Percentiles rank a stretch among this genome's conserved stretches.
Evolutionary conservation across 1,139 yeast genomes (phyloP).

Genomic region (Candida dubliniensis): DNA sequence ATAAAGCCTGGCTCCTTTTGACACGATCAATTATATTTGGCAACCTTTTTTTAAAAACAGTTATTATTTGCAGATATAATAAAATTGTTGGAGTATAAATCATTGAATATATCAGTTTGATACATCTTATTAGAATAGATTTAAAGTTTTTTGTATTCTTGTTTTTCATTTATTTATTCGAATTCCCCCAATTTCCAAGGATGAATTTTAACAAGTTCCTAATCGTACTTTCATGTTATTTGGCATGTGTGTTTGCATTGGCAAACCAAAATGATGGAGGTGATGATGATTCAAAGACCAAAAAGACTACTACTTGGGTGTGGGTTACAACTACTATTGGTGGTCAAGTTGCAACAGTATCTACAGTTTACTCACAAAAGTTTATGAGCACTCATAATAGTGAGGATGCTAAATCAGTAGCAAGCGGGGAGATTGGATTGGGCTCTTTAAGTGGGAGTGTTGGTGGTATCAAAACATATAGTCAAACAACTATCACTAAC

Average conservation of each 20-base stretch:
- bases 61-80: too few species aligned
- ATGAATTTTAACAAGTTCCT: slow-evolving; percentile 5
- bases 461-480: slow-evolving; percentile 37
- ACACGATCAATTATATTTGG: neutral
- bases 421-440: slow-evolving; percentile 36
- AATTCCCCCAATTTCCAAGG: neutral
- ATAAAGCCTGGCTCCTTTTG: neutral
- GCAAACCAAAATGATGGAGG: slow-evolving; percentile 26
- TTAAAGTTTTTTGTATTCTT: too few species aligned
- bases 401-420: slow-evolving; percentile 20
- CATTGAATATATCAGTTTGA: too few species aligned
- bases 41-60: too few species aligned
- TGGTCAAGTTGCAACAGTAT: slow-evolving; percentile 32
- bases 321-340: slow-evolving; percentile 38
- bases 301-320: slow-evolving; percentile 24
- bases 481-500: slow-evolving; percentile 25
- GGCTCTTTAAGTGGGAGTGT: slow-evolving; percentile 36
- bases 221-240: slow-evolving; percentile 7
- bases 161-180: too few species aligned
- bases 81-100: too few species aligned
- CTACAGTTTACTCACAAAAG: slow-evolving; percentile 30
- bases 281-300: slow-evolving; percentile 16
- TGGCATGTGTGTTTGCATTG: slow-evolving; percentile 17
- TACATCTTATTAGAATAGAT: too few species aligned
- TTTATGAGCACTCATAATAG: slow-evolving; percentile 28